phyloP scores from a whole-genome alignment of 2,329 filamentous ascomycete species.

The Xylariales sp. region DNA sequence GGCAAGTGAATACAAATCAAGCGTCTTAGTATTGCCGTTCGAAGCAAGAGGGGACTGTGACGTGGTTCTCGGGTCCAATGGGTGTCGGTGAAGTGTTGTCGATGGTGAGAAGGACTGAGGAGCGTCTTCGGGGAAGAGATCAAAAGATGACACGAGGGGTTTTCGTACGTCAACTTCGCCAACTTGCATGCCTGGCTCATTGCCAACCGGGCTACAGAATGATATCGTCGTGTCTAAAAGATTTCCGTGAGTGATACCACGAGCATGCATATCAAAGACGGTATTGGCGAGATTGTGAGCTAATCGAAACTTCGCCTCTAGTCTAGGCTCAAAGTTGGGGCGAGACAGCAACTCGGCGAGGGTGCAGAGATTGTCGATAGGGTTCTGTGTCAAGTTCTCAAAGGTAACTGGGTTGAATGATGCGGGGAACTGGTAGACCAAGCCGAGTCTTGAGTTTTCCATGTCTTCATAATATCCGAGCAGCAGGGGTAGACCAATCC shows the following conservation, averaged over 20 bases:
- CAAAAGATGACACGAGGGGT: conserved; percentile 69
- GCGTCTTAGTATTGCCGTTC: conserved; percentile 50
- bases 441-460: conserved; percentile 62
- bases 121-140: conserved; percentile 59
- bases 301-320: conserved; percentile 73
- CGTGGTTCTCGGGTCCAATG: conserved; percentile 53
- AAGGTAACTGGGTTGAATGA: conserved; percentile 56
- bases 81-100: conserved; percentile 58
- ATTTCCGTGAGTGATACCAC: conserved; percentile 66
- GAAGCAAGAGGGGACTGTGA: conserved; percentile 42
- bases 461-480: conserved; percentile 73
- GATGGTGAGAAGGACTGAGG: conserved; percentile 23
- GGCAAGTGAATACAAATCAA: conserved; percentile 70
- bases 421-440: conserved; percentile 70
- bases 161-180: conserved; percentile 58
- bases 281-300: conserved; percentile 69
- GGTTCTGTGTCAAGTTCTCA: conserved; percentile 44
- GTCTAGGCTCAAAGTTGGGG: conserved; percentile 54
- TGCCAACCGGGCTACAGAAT: conserved; percentile 50
- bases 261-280: conserved; percentile 67
- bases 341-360: conserved; percentile 48
- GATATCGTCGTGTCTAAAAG: conserved; percentile 63
- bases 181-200: conserved; percentile 34
- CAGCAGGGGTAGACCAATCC: conserved; percentile 57
- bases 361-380: conserved; percentile 47